These are phyloP conservation scores for Stropharia rugosoannulata DNA, from an alignment of 768 basidiomycete species.

Conservation along the genomic window DNA sequence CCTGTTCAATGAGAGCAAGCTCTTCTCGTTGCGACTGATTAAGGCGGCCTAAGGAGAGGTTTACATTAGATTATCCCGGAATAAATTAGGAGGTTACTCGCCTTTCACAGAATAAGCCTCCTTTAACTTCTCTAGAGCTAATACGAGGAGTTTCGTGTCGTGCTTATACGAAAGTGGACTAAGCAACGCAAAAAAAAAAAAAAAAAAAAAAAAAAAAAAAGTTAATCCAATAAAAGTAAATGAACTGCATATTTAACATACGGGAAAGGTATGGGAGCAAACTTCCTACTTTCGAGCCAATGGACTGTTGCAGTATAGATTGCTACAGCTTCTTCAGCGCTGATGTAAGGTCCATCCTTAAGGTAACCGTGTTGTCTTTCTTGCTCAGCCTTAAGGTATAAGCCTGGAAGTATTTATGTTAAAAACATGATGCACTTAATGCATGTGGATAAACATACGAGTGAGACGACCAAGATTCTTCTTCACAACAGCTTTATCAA, in stretches of 20 bases:
- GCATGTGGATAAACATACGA: slow-evolving; percentile 46
- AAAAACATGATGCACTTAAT: slow-evolving; percentile 2
- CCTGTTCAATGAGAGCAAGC: slow-evolving; percentile 96
- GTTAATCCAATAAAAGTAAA: not conserved
- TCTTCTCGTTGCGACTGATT: slow-evolving; percentile 99
- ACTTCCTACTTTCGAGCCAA: slow-evolving; percentile 98
- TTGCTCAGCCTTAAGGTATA: slow-evolving; percentile 98
- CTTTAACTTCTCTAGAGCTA: slow-evolving; percentile 97
- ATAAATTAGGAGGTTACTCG: slow-evolving; percentile 1
- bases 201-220: not conserved
- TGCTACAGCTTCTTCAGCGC: slow-evolving; percentile 97
- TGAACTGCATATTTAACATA: slow-evolving; percentile 31
- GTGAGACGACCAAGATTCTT: slow-evolving; percentile 99
- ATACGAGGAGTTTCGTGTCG: slow-evolving; percentile 94
- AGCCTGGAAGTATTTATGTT: slow-evolving; percentile 36
- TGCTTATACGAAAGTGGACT: slow-evolving; percentile 98
- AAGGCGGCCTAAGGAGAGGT: slow-evolving; percentile 54
- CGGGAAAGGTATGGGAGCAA: slow-evolving; percentile 99
- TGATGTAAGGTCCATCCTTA: slow-evolving; percentile 99
- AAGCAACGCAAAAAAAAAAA: not conserved
- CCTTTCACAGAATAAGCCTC: slow-evolving; percentile 98
- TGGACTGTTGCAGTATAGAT: slow-evolving; percentile 99
- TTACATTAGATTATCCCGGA: not conserved
- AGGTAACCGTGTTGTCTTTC: slow-evolving; percentile 98
- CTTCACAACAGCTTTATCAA: slow-evolving; percentile 98